These are phyloP conservation scores for Colletotrichum acutatum DNA, from an alignment of 2,329 filamentous ascomycete genomes.

Conservation along the genomic window DNA sequence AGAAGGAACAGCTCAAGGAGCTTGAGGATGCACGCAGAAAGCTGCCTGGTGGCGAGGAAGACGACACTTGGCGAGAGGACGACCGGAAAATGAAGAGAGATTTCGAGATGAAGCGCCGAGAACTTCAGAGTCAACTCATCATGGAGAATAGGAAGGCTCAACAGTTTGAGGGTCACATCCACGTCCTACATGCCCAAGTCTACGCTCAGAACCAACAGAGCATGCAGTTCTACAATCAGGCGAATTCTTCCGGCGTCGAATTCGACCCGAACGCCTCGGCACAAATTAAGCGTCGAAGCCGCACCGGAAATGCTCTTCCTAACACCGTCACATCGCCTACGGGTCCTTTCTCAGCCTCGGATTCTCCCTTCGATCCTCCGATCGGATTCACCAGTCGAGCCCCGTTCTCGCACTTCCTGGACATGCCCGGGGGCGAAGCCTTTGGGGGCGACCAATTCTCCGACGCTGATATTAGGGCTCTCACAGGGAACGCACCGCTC, in stretches of 20 bases:
- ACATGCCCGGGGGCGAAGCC: slow-evolving; percentile 51
- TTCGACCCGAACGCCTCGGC: slow-evolving; percentile 55
- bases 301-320: slow-evolving; percentile 59
- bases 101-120: slow-evolving; percentile 65
- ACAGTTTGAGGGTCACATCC: slow-evolving; percentile 59
- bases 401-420: slow-evolving; percentile 65
- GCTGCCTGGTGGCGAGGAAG: slow-evolving; percentile 69
- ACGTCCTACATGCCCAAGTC: slow-evolving; percentile 59
- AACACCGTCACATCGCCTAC: slow-evolving; percentile 55
- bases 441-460: slow-evolving; percentile 55
- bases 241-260: slow-evolving; percentile 57
- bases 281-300: slow-evolving; percentile 60
- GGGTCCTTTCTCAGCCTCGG: slow-evolving; percentile 48
- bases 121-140: slow-evolving; percentile 62
- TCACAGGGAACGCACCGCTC: slow-evolving; percentile 75
- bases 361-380: slow-evolving; percentile 59
- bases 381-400: slow-evolving; percentile 64
- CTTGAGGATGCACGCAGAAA: slow-evolving; percentile 77
- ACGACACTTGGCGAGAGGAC: slow-evolving; percentile 65
- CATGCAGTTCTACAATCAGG: slow-evolving; percentile 57
- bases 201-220: slow-evolving; percentile 54
- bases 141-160: slow-evolving; percentile 59
- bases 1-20: slow-evolving; percentile 70
- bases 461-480: slow-evolving; percentile 70
- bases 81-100: slow-evolving; percentile 64